phyloP scores from a whole-genome alignment of 176 grass and related monocot genomes.

The Metroxylon sagu region DNA sequence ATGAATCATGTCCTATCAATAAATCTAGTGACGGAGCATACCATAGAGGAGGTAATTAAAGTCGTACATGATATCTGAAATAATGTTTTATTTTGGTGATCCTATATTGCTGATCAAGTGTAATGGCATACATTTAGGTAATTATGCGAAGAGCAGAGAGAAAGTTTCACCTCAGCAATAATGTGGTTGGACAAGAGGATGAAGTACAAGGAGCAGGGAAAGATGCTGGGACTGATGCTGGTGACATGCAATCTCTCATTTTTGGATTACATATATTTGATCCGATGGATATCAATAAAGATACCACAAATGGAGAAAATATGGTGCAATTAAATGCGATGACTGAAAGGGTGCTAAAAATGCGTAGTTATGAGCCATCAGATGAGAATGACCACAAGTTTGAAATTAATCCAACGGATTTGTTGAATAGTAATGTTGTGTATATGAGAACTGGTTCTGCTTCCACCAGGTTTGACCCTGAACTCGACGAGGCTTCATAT shows the following conservation, averaged over 20 bases:
- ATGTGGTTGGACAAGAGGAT: slow-evolving; percentile 53
- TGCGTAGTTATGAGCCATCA: slow-evolving; percentile 48
- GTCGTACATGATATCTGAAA: too few species aligned
- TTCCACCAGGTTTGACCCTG: slow-evolving; percentile 47
- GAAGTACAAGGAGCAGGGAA: slow-evolving; percentile 29
- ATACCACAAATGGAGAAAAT: slow-evolving; percentile 31
- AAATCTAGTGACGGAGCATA: slow-evolving; percentile 78
- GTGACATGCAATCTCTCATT: slow-evolving; percentile 69
- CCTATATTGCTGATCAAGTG: too few species aligned
- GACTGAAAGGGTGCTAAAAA: slow-evolving; percentile 58
- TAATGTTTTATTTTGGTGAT: neutral
- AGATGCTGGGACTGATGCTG: slow-evolving; percentile 47
- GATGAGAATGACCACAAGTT: slow-evolving; percentile 46
- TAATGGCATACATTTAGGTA: slow-evolving; percentile 35
- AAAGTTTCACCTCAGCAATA: slow-evolving; percentile 79
- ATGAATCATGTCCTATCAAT: slow-evolving; percentile 84
- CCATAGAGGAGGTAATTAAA: slow-evolving; percentile 76
- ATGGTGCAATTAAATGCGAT: slow-evolving; percentile 56
- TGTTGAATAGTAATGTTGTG: slow-evolving; percentile 17
- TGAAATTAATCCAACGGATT: slow-evolving; percentile 61
- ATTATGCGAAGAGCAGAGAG: slow-evolving; percentile 94
- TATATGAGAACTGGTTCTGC: slow-evolving; percentile 31
- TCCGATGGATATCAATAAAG: slow-evolving; percentile 32
- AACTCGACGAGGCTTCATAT: slow-evolving; percentile 67
- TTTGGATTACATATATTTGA: slow-evolving; percentile 73